Evolutionary conservation across 805 yeast genomes (phyloP).

Genomic region (Teunomyces gatunensis): DNA sequence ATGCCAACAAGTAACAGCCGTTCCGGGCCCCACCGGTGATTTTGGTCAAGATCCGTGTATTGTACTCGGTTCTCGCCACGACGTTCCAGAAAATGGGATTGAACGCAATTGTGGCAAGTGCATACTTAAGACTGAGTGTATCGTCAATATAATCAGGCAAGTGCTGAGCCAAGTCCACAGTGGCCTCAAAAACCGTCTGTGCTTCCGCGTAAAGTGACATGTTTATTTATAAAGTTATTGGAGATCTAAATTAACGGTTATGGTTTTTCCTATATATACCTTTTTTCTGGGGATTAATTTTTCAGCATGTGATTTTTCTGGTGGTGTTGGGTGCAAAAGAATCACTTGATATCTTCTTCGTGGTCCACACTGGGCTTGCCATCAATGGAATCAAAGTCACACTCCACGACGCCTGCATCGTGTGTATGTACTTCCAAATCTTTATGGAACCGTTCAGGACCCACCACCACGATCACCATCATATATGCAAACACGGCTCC

Average conservation of each 20-base stretch:
- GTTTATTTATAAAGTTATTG: background rate
- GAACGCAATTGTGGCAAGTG: conserved; percentile 72
- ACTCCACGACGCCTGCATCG: background rate
- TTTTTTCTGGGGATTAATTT: no score
- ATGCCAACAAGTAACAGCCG: conserved; percentile 86
- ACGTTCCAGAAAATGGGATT: conserved; percentile 96
- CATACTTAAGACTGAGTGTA: conserved; percentile 24
- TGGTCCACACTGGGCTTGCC: background rate
- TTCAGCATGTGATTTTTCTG: conserved; percentile 6
- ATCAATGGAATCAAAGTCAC: background rate
- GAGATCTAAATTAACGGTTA: background rate
- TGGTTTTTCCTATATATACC: background rate
- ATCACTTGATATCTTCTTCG: background rate
- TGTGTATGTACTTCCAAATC: conserved; percentile 17
- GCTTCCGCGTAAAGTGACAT: conserved; percentile 8
- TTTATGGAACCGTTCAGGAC: conserved; percentile 54
- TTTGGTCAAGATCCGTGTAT: conserved; percentile 72
- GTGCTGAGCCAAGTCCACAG: conserved; percentile 18
- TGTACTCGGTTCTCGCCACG: conserved; percentile 84
- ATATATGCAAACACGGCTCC: conserved; percentile 60
- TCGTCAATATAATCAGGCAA: conserved; percentile 19
- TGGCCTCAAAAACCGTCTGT: conserved; percentile 11
- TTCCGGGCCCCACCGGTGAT: conserved; percentile 59
- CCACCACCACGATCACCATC: conserved; percentile 46
- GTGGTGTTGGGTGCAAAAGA: conserved; percentile 2